Conservation (phyloP, 1,284 basidiomycete species). For the Ustilago bromivora region DNA sequence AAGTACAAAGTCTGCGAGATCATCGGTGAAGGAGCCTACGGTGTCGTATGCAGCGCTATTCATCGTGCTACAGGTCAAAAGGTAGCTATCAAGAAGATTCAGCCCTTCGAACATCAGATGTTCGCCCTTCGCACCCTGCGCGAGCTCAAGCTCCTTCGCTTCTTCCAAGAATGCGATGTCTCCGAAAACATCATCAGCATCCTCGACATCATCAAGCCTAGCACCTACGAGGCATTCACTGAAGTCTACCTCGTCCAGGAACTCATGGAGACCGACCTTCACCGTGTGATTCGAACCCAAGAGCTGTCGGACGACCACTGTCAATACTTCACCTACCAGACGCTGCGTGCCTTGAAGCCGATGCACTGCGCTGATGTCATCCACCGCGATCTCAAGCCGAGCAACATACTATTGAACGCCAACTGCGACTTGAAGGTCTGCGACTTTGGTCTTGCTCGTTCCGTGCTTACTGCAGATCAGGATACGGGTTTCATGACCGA, state of each 20-base stretch:
- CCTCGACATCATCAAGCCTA: slow-evolving; percentile 63
- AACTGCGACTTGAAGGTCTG: slow-evolving; percentile 69
- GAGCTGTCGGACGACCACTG: slow-evolving; percentile 79
- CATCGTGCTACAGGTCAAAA: slow-evolving; percentile 69
- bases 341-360: slow-evolving; percentile 68
- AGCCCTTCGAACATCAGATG: slow-evolving; percentile 69
- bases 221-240: slow-evolving; percentile 85
- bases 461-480: slow-evolving; percentile 64
- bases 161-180: slow-evolving; percentile 66
- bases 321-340: slow-evolving; percentile 93
- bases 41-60: slow-evolving; percentile 70
- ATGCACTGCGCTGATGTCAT: slow-evolving; percentile 68
- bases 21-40: slow-evolving; percentile 72
- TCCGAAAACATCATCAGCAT: slow-evolving; percentile 66
- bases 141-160: slow-evolving; percentile 67
- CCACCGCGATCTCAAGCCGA: slow-evolving; percentile 68
- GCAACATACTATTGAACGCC: slow-evolving; percentile 66
- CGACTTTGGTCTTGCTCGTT: slow-evolving; percentile 69
- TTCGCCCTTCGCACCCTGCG: slow-evolving; percentile 68
- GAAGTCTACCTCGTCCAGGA: slow-evolving; percentile 84
- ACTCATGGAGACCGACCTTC: slow-evolving; percentile 69
- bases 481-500: slow-evolving; percentile 70
- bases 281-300: slow-evolving; percentile 69
- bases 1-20: slow-evolving; percentile 70
- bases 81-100: slow-evolving; percentile 71